A percentile compares a stretch with the other conserved stretches of the same genome.
phyloP scores from a whole-genome alignment of 352 stramenopile species.

The Phytophthora aleatoria region DNA sequence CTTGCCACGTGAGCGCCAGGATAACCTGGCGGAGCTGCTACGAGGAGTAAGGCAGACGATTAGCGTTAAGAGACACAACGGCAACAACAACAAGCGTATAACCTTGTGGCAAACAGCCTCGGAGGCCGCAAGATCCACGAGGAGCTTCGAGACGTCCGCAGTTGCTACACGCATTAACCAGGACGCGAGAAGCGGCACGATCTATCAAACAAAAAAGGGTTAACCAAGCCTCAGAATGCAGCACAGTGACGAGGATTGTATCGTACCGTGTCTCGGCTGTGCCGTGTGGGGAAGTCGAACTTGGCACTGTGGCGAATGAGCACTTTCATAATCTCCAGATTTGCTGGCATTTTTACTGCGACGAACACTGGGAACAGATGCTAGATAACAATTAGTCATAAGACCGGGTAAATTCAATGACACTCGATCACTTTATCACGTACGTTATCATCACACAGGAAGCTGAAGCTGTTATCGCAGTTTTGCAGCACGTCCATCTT shows the following conservation, averaged over 20 bases:
- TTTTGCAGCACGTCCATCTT: conserved; percentile 27
- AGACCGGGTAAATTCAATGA: neutral
- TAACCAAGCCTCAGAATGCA: neutral
- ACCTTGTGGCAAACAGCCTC: conserved; percentile 24
- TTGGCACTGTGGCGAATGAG: conserved; percentile 27
- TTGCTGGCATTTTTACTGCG: conserved; percentile 13
- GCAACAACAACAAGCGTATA: neutral
- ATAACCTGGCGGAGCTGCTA: conserved; percentile 18
- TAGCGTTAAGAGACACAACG: too few species aligned
- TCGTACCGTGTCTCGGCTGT: conserved; percentile 24
- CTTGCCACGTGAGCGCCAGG: conserved; percentile 17
- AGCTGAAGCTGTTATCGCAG: conserved; percentile 23
- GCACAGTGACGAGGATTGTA: neutral
- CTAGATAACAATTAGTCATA: neutral
- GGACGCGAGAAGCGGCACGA: conserved; percentile 6
- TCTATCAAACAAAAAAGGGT: conserved; percentile 1
- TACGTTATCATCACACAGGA: conserved; percentile 19
- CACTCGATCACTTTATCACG: neutral
- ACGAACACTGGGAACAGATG: conserved; percentile 8
- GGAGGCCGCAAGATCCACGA: conserved; percentile 15
- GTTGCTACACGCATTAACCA: conserved; percentile 3
- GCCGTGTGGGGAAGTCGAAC: conserved; percentile 24
- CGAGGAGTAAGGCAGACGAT: neutral
- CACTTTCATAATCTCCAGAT: conserved; percentile 28
- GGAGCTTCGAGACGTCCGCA: conserved; percentile 4